Evolutionary conservation across 2,329 filamentous ascomycete genomes (phyloP).

Genomic region (Malbranchea zuffiana): DNA sequence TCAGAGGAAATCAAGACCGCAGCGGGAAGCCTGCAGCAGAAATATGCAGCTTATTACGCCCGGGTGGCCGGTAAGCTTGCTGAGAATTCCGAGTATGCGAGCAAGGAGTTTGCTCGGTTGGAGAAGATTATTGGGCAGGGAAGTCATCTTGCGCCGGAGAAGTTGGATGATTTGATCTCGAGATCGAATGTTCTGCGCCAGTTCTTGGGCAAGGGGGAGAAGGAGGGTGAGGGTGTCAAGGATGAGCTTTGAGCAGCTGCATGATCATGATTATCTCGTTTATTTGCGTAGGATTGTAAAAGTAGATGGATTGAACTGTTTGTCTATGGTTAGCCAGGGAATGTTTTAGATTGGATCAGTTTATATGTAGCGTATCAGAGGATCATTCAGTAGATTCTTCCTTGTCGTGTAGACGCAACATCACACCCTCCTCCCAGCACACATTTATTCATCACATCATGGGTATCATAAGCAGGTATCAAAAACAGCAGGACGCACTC

Average conservation of each 20-base stretch:
- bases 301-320: too few species aligned
- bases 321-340: too few species aligned
- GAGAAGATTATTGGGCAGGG: slow-evolving; percentile 76
- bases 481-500: too few species aligned
- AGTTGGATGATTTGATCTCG: slow-evolving; percentile 76
- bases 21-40: slow-evolving; percentile 57
- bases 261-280: too few species aligned
- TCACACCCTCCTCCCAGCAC: too few species aligned
- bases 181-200: slow-evolving; percentile 79
- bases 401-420: too few species aligned
- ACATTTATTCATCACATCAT: too few species aligned
- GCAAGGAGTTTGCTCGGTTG: slow-evolving; percentile 76
- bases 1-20: slow-evolving; percentile 62
- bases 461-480: too few species aligned
- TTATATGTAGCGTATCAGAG: too few species aligned
- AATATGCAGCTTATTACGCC: slow-evolving; percentile 89
- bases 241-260: slow-evolving; percentile 53
- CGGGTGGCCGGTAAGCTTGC: slow-evolving; percentile 78
- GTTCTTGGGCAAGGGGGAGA: slow-evolving; percentile 55
- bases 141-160: slow-evolving; percentile 67
- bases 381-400: too few species aligned
- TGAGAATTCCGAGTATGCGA: slow-evolving; percentile 64
- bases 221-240: slow-evolving; percentile 47
- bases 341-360: too few species aligned
- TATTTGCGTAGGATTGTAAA: too few species aligned